A percentile compares a stretch with the other conserved stretches of the same genome.
Conservation (phyloP, 192 early-diverging fungal species). For the Backusella mclennaniae region DNA sequence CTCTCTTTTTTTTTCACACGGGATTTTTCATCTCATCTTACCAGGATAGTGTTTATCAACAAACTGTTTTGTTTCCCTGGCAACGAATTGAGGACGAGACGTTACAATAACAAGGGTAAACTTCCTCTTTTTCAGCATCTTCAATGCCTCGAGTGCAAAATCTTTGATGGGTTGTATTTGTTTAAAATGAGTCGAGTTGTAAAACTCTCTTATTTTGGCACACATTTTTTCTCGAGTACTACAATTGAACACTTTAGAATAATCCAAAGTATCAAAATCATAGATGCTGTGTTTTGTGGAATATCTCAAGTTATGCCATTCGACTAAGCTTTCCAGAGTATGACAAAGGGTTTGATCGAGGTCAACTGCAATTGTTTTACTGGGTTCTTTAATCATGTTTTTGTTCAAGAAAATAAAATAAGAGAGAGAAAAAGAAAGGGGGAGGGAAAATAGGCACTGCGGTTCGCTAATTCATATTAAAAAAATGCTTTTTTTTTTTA, state of each 20-base stretch:
- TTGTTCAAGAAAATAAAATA: not conserved
- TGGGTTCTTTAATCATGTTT: constrained; percentile 6
- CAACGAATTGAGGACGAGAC: constrained; percentile 57
- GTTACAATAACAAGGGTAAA: constrained; percentile 59
- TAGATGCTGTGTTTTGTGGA: constrained; percentile 41
- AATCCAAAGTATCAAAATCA: constrained; percentile 49
- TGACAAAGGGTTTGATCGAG: constrained; percentile 55
- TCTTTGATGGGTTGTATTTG: constrained; percentile 52
- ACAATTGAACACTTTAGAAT: constrained; percentile 51
- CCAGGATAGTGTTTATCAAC: constrained; percentile 55
- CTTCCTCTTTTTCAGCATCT: constrained; percentile 50
- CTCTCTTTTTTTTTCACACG: not conserved
- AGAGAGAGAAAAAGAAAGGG: not conserved
- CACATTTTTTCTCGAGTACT: constrained; percentile 52
- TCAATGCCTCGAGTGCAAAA: constrained; percentile 51
- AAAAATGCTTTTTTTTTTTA: constrained; percentile 41
- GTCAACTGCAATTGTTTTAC: constrained; percentile 45
- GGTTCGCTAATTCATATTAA: constrained; percentile 9
- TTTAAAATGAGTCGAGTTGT: constrained; percentile 49
- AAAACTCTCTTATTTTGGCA: constrained; percentile 55
- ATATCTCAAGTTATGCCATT: constrained; percentile 55
- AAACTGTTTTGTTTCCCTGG: constrained; percentile 55
- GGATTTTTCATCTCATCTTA: constrained; percentile 1
- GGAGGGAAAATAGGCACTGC: constrained; percentile 5
- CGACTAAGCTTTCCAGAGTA: constrained; percentile 47